Evolutionary conservation across 2,329 filamentous ascomycete species (phyloP), one percentile per base, ranked within the genome.

Genomic region (Ascochyta fabae): DNA sequence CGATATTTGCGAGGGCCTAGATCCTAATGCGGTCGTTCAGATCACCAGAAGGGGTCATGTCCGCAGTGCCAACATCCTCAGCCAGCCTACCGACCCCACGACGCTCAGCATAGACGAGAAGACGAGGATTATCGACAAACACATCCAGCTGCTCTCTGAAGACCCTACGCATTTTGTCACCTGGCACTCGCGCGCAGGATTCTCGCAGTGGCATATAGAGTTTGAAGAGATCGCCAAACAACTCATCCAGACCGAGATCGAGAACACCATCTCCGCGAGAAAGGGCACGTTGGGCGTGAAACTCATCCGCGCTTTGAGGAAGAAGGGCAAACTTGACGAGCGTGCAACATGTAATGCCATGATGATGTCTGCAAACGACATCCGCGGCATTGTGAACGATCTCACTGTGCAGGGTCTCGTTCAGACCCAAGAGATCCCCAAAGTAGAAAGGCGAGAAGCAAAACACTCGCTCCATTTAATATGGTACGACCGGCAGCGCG

Each of bases 321-420:
- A 90, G 55, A 92, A 93, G 70, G 95, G 95, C 48, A 96, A 95
- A 71, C 81, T 98, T n/a, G 94, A 98, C 64, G 95, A 99, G 75
- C 96, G 96, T 75, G 88, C 90, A 58, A 82, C 97, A 12, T 89
- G 90, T 34, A 87, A 88, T 45, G 83, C 92, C 52, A 90, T 90
- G 48, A 84, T 99, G 58, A 88, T 97, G 80, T 89, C 89, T 53
- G 91, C 94, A 67, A 87, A 89, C 54, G 91, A 96, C 48, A 86
- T 98, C 23, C 91, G 95, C 42, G 87, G 88, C 54, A 89, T 92
- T 59, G 88, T 98, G 76, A 88, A 91, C 13, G 86, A 88, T 59
- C 90, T 99, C 83, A 91, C 96, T 65, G 88, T 92, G 73, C 87
- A 87, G 16, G 94, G 95, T 2, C 88, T 95, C 58, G 86, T 96